phyloP scores from a whole-genome alignment of 2,329 filamentous ascomycete genomes.

The Aspergillaceae sp. region DNA sequence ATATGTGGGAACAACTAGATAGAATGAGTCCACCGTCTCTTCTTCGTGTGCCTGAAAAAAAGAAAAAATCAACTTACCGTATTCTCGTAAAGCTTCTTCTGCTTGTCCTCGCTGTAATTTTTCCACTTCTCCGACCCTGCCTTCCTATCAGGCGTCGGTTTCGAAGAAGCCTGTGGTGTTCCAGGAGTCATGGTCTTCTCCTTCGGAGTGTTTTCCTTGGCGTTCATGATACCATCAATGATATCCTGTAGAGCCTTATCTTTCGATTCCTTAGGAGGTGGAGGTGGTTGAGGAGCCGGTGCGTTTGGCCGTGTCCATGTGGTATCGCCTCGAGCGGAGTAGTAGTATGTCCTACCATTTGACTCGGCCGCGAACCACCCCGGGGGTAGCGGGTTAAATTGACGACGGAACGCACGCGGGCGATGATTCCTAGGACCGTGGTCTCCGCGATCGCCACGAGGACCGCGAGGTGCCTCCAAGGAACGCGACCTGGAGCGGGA shows the following conservation, averaged over 20 bases:
- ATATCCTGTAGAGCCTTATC: constrained; percentile 73
- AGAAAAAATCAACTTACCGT: constrained; percentile 53
- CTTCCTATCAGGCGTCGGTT: constrained; percentile 44
- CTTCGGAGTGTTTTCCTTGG: constrained; percentile 48
- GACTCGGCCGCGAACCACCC: constrained; percentile 79
- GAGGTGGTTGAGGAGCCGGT: constrained; percentile 55
- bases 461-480: constrained; percentile 37
- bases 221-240: constrained; percentile 73
- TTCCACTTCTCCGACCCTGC: constrained; percentile 42
- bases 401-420: constrained; percentile 48
- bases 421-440: constrained; percentile 45
- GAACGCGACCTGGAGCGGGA: constrained; percentile 43
- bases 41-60: too few species aligned
- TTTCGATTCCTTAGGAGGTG: constrained; percentile 60
- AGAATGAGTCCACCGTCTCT: constrained; percentile 8
- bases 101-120: constrained; percentile 60
- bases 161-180: constrained; percentile 53
- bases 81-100: constrained; percentile 91
- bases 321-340: constrained; percentile 65
- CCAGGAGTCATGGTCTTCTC: constrained; percentile 49
- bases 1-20: constrained; percentile 71
- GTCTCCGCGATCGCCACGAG: constrained; percentile 50
- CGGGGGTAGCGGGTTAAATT: constrained; percentile 56
- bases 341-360: constrained; percentile 73
- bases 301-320: constrained; percentile 73